Evolutionary conservation across 768 basidiomycete genomes (phyloP).

Genomic region (Lyophyllum semitale): DNA sequence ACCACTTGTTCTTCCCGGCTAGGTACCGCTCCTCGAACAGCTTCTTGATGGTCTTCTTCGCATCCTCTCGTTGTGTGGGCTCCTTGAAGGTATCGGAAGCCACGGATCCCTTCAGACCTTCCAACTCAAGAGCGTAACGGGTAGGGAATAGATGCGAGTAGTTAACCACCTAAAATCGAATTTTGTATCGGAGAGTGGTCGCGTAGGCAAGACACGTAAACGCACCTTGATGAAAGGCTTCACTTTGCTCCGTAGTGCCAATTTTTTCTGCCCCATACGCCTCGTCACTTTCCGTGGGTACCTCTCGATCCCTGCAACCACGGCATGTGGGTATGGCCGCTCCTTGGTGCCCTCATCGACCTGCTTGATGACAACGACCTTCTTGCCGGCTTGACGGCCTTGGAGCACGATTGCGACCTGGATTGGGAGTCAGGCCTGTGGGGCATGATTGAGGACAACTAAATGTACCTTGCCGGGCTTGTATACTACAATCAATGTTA

Average conservation of each 20-base stretch:
- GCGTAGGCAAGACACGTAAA: conserved; percentile 7
- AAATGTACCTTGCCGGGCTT: conserved; percentile 85
- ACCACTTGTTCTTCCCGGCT: conserved; percentile 97
- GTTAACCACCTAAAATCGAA: conserved; percentile 72
- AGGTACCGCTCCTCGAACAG: conserved; percentile 93
- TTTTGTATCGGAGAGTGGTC: background rate
- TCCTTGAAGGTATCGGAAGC: conserved; percentile 94
- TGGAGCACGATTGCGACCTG: conserved; percentile 96
- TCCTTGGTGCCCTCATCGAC: conserved; percentile 96
- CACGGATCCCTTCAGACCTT: conserved; percentile 88
- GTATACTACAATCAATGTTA: conserved; percentile 60
- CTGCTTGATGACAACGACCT: conserved; percentile 99
- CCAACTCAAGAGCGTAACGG: conserved; percentile 96
- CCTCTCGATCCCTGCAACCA: conserved; percentile 97
- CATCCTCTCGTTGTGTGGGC: conserved; percentile 89
- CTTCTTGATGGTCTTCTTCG: conserved; percentile 97
- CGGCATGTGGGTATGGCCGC: conserved; percentile 94
- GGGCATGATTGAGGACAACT: background rate
- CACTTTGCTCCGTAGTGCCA: conserved; percentile 91
- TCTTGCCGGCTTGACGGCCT: conserved; percentile 99
- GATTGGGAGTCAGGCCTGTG: conserved; percentile 3
- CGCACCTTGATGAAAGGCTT: conserved; percentile 99
- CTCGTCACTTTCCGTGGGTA: conserved; percentile 98
- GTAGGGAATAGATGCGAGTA: conserved; percentile 99
- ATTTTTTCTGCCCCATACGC: conserved; percentile 95